Evolutionary conservation across 805 yeast species (phyloP).

Genomic region (Saccharomycopsis lassenensis): DNA sequence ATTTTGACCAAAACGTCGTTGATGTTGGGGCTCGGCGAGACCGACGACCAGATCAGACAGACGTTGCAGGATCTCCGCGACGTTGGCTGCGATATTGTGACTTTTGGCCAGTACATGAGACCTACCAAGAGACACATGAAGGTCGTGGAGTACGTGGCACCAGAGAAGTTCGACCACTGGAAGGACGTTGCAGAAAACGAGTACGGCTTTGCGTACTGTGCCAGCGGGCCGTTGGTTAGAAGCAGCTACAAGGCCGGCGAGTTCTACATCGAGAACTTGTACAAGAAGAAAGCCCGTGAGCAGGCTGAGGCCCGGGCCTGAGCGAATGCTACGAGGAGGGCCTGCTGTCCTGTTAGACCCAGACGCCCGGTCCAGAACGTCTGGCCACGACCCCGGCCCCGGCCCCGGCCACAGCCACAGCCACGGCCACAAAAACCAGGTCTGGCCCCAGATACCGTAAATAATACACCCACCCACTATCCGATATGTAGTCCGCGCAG

Average conservation of each 20-base stretch:
- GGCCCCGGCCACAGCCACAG: too few relatives aligned
- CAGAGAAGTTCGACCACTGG: constrained; percentile 94
- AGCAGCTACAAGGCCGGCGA: constrained; percentile 98
- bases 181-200: constrained; percentile 66
- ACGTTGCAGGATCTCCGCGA: constrained; percentile 69
- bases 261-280: constrained; percentile 87
- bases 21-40: constrained; percentile 96
- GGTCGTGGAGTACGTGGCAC: constrained; percentile 89
- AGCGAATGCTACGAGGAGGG: too few relatives aligned
- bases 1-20: constrained; percentile 86
- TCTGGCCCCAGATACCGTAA: too few relatives aligned
- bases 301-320: background rate
- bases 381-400: too few relatives aligned
- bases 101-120: constrained; percentile 98
- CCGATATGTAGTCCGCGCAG: too few relatives aligned
- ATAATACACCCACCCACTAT: too few relatives aligned
- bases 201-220: constrained; percentile 91
- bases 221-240: constrained; percentile 94
- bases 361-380: too few relatives aligned
- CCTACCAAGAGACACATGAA: constrained; percentile 98
- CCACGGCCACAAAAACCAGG: too few relatives aligned
- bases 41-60: constrained; percentile 76
- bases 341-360: too few relatives aligned
- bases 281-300: constrained; percentile 46
- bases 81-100: constrained; percentile 81